Evolutionary conservation across 805 yeast genomes (phyloP).

Genomic region (Wickerhamomyces queroliae): DNA sequence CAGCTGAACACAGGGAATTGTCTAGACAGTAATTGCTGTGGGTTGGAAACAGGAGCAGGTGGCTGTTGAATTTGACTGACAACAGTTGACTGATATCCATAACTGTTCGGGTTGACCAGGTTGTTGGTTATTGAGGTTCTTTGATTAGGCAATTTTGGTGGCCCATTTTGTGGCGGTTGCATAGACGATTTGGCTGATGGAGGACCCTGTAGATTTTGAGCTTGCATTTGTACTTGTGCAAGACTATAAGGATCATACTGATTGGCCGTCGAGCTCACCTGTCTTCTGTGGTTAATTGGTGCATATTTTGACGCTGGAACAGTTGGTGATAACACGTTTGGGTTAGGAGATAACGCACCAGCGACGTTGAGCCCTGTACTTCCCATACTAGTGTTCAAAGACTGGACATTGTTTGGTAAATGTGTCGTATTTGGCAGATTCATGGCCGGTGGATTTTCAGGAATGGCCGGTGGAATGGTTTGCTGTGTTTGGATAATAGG

Average conservation of each 20-base stretch:
- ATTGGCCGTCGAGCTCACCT: slow-evolving; percentile 22
- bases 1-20: slow-evolving; percentile 79
- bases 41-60: slow-evolving; percentile 35
- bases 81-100: too few relatives aligned
- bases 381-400: neutral
- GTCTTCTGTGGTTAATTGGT: slow-evolving; percentile 28
- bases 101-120: slow-evolving; percentile 5
- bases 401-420: too few relatives aligned
- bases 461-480: too few relatives aligned
- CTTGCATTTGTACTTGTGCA: slow-evolving; percentile 8
- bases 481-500: too few relatives aligned
- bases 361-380: neutral
- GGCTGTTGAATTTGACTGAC: too few relatives aligned
- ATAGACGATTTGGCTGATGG: neutral
- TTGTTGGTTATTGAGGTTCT: slow-evolving; percentile 5
- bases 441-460: too few relatives aligned
- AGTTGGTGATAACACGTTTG: slow-evolving; percentile 10
- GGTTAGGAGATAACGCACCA: slow-evolving; percentile 9
- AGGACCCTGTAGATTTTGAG: neutral
- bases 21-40: slow-evolving; percentile 46
- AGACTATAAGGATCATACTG: slow-evolving; percentile 23
- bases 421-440: too few relatives aligned
- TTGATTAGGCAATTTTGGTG: neutral
- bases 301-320: slow-evolving; percentile 30
- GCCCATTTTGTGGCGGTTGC: slow-evolving; percentile 2